Percentiles rank a stretch among this genome's conserved stretches.
These are phyloP conservation scores for Nidularia sp. DNA, from an alignment of 768 basidiomycete species.

Conservation along the genomic window DNA sequence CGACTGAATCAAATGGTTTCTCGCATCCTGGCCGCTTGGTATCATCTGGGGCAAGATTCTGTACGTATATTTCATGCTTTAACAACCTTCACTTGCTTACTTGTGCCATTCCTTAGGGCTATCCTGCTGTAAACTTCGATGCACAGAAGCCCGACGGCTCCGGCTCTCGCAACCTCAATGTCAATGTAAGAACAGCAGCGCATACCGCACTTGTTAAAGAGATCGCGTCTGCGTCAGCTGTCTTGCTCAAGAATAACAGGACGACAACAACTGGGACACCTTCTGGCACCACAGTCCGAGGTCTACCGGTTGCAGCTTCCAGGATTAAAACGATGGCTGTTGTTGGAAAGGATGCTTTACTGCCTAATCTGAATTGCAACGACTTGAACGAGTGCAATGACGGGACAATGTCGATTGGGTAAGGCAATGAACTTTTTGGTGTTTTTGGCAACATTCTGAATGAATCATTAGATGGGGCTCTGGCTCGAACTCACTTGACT, in stretches of 20 bases:
- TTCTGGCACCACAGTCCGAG: constrained; percentile 27
- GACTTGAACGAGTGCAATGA: constrained; percentile 52
- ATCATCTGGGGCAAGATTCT: constrained; percentile 44
- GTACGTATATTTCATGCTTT: constrained; percentile 14
- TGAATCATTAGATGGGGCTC: constrained; percentile 38
- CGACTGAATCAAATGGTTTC: constrained; percentile 43
- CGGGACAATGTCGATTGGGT: constrained; percentile 62
- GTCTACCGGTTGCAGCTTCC: constrained; percentile 40
- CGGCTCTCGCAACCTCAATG: constrained; percentile 35
- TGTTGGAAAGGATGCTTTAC: constrained; percentile 54
- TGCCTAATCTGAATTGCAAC: constrained; percentile 40
- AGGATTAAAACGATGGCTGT: constrained; percentile 55
- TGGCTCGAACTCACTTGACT: constrained; percentile 42
- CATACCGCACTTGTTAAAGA: constrained; percentile 54
- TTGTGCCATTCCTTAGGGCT: constrained; percentile 25
- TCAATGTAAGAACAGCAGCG: constrained; percentile 35
- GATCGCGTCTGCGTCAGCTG: constrained; percentile 63
- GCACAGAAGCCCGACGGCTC: constrained; percentile 41
- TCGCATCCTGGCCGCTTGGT: constrained; percentile 41
- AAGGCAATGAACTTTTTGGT: constrained; percentile 13
- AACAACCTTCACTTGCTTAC: background rate
- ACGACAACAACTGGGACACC: constrained; percentile 27
- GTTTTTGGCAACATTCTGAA: too few species aligned
- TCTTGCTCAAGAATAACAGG: constrained; percentile 64
- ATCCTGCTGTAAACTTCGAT: constrained; percentile 43